Evolutionary conservation across 768 basidiomycete genomes (phyloP), one percentile per base, ranked within the genome.

Genomic region (Candolleomyces efflorescens): DNA sequence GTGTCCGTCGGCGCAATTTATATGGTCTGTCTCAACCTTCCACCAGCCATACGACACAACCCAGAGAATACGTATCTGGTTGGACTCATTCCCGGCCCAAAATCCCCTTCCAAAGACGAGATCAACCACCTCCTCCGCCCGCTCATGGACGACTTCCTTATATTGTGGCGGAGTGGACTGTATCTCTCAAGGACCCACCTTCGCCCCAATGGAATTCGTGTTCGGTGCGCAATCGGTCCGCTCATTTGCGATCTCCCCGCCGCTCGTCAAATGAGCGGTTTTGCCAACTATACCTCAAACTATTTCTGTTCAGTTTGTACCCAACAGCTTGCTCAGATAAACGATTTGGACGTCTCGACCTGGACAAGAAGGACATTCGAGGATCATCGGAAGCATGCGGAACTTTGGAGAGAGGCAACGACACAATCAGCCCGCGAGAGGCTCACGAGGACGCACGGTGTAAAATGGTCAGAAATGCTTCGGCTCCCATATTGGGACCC

Each of bases 401-500:
- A 23, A n/a, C 11, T 24, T 2, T 57, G 49, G 48, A 38, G n/a
- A 22, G 20, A 50, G 58, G 66, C 60, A 20, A 23, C 15, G 12
- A 52, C 61, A 3, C 15, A 49, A 20, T 46, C 49, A 18, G 53
- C 55, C 13, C 59, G 53, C 20, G 38, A 59, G 13, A 45, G 23
- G 11, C 54, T 68, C 13, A 62, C 58, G 45, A 59, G 66, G 7
- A 44, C 41, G 20, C 59, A 63, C 46, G 68, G 72, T 2, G 39
- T 72, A 6, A 27, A 37, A 15, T 57, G 49, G 48, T 51, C 56
- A n/a, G 48, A 50, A 18, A n/a, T 57, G 6, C 2, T 50, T 64
- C 0, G 75, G 60, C 60, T 76, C 5, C 66, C 68, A 0, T 75
- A 75, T 59, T 74, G 69, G 70, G 55, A 72, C 38, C 68, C 68